Percentiles rank a stretch among this genome's conserved stretches.
These are phyloP conservation scores for Scedosporium apiospermum DNA, from an alignment of 2,329 filamentous ascomycete species.

Conservation along the genomic window DNA sequence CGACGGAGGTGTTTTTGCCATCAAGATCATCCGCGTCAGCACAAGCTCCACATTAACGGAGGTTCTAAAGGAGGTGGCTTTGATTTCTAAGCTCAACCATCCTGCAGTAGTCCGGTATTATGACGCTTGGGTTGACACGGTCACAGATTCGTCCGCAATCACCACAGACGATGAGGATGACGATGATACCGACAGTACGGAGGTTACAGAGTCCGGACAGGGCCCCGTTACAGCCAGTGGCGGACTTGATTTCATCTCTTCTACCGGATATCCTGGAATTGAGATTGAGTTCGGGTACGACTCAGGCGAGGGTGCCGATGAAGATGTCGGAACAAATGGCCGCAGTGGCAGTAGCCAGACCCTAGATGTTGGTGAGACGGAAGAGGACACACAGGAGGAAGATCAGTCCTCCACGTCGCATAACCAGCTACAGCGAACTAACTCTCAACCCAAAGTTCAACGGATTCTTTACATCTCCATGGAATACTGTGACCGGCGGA, in stretches of 20 bases:
- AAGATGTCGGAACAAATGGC: constrained; percentile 25
- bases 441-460: background rate
- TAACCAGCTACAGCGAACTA: background rate
- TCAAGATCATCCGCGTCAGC: constrained; percentile 85
- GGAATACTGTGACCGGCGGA: constrained; percentile 96
- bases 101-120: constrained; percentile 83
- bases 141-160: constrained; percentile 31
- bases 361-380: constrained; percentile 17
- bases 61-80: constrained; percentile 73
- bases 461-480: constrained; percentile 94
- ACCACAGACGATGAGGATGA: constrained; percentile 45
- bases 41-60: constrained; percentile 50
- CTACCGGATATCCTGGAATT: constrained; percentile 65
- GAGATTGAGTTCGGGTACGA: constrained; percentile 69
- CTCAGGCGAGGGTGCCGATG: constrained; percentile 24
- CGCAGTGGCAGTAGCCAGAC: constrained; percentile 26
- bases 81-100: constrained; percentile 88
- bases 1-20: constrained; percentile 86
- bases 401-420: background rate
- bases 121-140: constrained; percentile 85
- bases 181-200: constrained; percentile 31
- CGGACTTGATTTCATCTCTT: constrained; percentile 89
- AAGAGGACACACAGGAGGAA: constrained; percentile 10
- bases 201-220: constrained; percentile 18
- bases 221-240: constrained; percentile 54